Base-by-base conservation (phyloP, 1,284 basidiomycete genomes). In the Ceratobasidium sp. region DNA sequence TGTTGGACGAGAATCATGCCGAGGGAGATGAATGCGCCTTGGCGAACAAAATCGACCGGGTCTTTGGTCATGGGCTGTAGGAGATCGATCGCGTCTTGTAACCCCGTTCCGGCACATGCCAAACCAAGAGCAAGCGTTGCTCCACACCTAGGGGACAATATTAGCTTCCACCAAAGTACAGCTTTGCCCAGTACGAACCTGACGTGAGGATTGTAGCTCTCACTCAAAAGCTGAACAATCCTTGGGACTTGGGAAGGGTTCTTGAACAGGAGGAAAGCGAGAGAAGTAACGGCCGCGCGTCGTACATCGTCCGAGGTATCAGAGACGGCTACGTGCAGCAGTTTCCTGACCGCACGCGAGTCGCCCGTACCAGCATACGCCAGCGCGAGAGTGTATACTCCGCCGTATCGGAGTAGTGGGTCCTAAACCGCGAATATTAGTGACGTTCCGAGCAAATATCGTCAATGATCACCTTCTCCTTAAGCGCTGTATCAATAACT, bases 131-230 rank as follows among this genome's bases (percentile, higher is more conserved):
- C 96, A 57, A 99, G 89, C 2, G 97, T 97, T 44, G 96, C 96
- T 81, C 96, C 96, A 81, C 96, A 98, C 57, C 55, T 65, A 23
- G 18, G 38, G 14, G 33, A 18, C 12, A 23, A 10, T 0, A n/a
- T 38, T 20, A 44, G 62, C 30, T 35, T 41, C 1, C n/a, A 20
- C 12, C 18, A 27, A 1, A 41, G 33, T 14, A 23, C 44, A 38
- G 14, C 2, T 35, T 38, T 50, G 27, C 14, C 2, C 6, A n/a
- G 35, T 62, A 50, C 55, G 16, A 10, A 69, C 67, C 97, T 90
- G 38, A 99, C 96, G 83, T 98, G 96, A n/a, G 97, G 96, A 83
- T 98, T 99, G 85, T 98, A 99, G 83, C 96, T 97, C 87, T 99
- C 97, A 81, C 94, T 96, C 76, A 99, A 87, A 18, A 99, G 89